Percentiles rank a stretch among this genome's conserved stretches.
These are phyloP conservation scores for Eutrema heterophyllum DNA, from an alignment of 345 rosid species.

Conservation along the genomic window DNA sequence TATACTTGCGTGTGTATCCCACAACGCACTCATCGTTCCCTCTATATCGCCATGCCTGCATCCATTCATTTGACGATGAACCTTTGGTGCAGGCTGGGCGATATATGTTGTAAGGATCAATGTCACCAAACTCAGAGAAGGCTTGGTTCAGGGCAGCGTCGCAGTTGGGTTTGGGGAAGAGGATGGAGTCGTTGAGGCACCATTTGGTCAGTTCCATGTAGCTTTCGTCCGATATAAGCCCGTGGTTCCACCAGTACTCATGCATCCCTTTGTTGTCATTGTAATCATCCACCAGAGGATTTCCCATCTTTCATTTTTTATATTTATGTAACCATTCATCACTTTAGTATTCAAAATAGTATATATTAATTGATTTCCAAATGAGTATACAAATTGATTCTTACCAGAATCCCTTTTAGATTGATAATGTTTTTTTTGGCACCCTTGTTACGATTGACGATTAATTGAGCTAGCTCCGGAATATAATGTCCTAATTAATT, in stretches of 20 bases:
- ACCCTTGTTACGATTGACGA: constrained; percentile 45
- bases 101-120: constrained; percentile 52
- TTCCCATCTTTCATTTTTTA: constrained; percentile 12
- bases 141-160: constrained; percentile 40
- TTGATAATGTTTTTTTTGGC: constrained; percentile 48
- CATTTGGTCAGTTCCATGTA: constrained; percentile 28
- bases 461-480: constrained; percentile 65
- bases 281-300: constrained; percentile 22
- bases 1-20: constrained; percentile 31
- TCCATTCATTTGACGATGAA: constrained; percentile 12
- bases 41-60: constrained; percentile 62
- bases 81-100: constrained; percentile 38
- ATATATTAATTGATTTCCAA: background rate
- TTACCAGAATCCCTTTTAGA: constrained; percentile 75
- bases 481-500: constrained; percentile 64
- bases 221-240: constrained; percentile 25
- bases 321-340: background rate
- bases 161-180: constrained; percentile 55
- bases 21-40: constrained; percentile 72
- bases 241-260: constrained; percentile 31
- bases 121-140: constrained; percentile 35
- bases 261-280: constrained; percentile 30
- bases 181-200: constrained; percentile 31
- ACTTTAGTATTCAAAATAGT: background rate
- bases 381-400: background rate